Evolutionary conservation across 306 rosid genomes (phyloP).

Genomic region (Cucurbita ficifolia): DNA sequence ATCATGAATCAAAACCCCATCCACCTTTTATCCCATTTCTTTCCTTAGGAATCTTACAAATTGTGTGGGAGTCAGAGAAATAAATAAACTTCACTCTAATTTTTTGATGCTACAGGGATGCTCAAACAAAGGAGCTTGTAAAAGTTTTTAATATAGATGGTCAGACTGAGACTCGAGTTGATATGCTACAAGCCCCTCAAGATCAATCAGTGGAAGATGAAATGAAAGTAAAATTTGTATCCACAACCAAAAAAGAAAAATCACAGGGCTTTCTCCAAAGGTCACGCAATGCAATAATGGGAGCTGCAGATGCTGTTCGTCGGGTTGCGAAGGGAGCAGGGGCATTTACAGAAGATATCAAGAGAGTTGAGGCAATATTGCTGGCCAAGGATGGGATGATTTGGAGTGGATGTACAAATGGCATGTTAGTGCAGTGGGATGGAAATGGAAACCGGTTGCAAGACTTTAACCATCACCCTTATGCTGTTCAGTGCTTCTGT

Average conservation of each 20-base stretch:
- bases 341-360: constrained; percentile 73
- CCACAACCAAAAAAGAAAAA: constrained; percentile 75
- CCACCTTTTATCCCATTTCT: neutral
- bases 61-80: neutral
- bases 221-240: constrained; percentile 62
- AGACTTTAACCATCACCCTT: constrained; percentile 64
- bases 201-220: constrained; percentile 81
- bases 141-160: constrained; percentile 89
- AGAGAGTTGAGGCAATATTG: constrained; percentile 67
- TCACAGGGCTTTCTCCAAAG: constrained; percentile 77
- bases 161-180: constrained; percentile 74
- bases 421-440: constrained; percentile 88
- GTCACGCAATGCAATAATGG: constrained; percentile 85
- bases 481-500: constrained; percentile 75
- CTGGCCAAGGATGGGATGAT: constrained; percentile 71
- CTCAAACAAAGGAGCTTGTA: constrained; percentile 78
- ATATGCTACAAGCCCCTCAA: constrained; percentile 56
- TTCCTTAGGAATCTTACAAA: neutral
- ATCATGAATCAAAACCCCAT: neutral
- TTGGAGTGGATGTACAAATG: constrained; percentile 96
- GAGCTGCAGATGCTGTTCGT: constrained; percentile 97
- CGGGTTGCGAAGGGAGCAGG: constrained; percentile 95
- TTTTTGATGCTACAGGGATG: constrained; percentile 50
- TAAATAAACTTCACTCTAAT: neutral
- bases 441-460: constrained; percentile 68